phyloP scores from a whole-genome alignment of 2,329 filamentous ascomycete genomes.

The Mycosphaerella sp. region DNA sequence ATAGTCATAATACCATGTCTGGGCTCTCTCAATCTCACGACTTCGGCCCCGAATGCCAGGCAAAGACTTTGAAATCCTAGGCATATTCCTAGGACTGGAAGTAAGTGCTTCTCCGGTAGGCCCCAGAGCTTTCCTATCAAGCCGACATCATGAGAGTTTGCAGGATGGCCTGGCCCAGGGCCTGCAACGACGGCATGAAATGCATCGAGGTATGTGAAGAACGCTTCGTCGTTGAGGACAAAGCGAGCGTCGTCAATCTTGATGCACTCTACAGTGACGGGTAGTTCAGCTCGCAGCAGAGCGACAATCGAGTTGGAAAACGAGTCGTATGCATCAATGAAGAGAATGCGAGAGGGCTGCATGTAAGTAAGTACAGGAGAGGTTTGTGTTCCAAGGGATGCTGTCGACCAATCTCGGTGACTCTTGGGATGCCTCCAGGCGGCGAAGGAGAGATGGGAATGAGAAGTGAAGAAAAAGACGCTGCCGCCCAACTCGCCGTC shows the following conservation, averaged over 20 bases:
- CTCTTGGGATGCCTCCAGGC: background rate
- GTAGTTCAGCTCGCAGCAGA: constrained; percentile 63
- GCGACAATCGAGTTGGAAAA: constrained; percentile 94
- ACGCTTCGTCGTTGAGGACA: constrained; percentile 33
- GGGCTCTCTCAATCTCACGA: constrained; percentile 62
- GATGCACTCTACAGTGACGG: constrained; percentile 54
- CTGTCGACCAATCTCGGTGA: constrained; percentile 10
- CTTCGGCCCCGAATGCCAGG: constrained; percentile 57
- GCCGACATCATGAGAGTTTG: constrained; percentile 67
- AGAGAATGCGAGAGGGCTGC: constrained; percentile 52
- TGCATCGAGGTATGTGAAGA: constrained; percentile 43
- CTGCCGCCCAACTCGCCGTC: background rate
- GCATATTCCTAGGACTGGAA: constrained; percentile 84
- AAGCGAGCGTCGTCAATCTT: constrained; percentile 54
- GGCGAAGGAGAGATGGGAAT: background rate
- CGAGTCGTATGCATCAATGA: constrained; percentile 93
- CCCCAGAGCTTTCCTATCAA: constrained; percentile 72
- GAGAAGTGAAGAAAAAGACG: background rate
- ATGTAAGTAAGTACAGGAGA: constrained; percentile 19
- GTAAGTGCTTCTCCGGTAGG: constrained; percentile 49
- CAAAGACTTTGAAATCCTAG: constrained; percentile 82
- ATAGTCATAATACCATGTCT: constrained; percentile 73
- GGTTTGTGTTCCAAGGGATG: background rate
- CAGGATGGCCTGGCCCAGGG: constrained; percentile 80
- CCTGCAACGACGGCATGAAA: constrained; percentile 87